Conservation (phyloP, 2,329 filamentous ascomycete genomes). For the Fusarium verticillioides region DNA sequence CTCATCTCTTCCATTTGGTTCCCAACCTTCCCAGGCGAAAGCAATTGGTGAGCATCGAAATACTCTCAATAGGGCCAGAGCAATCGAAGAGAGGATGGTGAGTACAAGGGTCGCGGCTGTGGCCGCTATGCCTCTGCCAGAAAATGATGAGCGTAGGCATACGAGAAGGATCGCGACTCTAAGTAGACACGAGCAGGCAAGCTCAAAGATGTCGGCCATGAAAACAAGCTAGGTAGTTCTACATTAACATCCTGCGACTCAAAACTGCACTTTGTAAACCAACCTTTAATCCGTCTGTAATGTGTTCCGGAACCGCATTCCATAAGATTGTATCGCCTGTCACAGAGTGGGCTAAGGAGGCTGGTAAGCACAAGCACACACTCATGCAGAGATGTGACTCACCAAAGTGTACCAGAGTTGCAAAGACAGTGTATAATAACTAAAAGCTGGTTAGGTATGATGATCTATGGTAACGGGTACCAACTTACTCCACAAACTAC, state of each 20-base stretch:
- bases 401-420: constrained; percentile 27
- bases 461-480: too few relatives aligned
- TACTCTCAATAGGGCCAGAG: constrained; percentile 52
- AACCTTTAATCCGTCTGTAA: constrained; percentile 32
- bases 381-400: background rate
- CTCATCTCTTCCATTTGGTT: constrained; percentile 1
- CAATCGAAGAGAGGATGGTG: constrained; percentile 49
- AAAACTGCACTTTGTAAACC: background rate
- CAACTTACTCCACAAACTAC: constrained; percentile 48
- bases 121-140: constrained; percentile 47
- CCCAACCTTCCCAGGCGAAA: constrained; percentile 49
- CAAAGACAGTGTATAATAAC: constrained; percentile 42
- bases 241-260: background rate
- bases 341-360: constrained; percentile 14
- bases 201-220: constrained; percentile 50
- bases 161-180: constrained; percentile 54
- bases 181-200: constrained; percentile 52
- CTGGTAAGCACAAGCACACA: background rate
- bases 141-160: constrained; percentile 53
- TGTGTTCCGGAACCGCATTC: background rate
- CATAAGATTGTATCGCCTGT: background rate
- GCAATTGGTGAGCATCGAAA: constrained; percentile 55
- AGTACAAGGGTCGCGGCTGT: constrained; percentile 50
- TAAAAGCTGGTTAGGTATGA: constrained; percentile 10
- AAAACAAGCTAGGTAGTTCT: constrained; percentile 43